These are phyloP conservation scores for Citrus medica DNA, from an alignment of 345 rosid species.

Conservation along the genomic window DNA sequence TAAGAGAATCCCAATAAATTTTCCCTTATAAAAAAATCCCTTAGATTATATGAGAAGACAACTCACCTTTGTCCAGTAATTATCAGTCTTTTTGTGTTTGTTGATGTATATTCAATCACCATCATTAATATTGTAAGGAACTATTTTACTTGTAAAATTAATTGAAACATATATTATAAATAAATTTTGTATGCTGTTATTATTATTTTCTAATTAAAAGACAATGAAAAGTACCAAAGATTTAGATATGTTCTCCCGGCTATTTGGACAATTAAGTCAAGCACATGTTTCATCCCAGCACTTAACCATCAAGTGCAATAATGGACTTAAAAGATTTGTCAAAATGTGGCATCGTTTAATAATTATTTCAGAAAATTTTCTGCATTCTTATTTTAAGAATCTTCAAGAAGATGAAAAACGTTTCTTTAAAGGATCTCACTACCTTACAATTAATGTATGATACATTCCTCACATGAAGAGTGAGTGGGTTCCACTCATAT, in stretches of 20 bases:
- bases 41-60: not conserved
- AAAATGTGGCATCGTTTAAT: not conserved
- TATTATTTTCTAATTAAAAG: not conserved
- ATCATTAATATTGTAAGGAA: too few relatives aligned
- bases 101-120: too few relatives aligned
- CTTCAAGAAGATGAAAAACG: not conserved
- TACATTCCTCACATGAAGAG: too few relatives aligned
- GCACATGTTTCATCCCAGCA: not conserved
- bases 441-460: too few relatives aligned
- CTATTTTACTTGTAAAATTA: too few relatives aligned
- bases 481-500: too few relatives aligned
- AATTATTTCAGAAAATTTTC: not conserved
- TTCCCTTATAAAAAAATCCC: not conserved
- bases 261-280: not conserved
- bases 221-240: not conserved
- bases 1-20: not conserved
- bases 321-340: not conserved
- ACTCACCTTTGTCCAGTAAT: not conserved
- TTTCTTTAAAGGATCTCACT: too few relatives aligned
- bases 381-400: not conserved
- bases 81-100: not conserved
- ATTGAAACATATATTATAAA: too few relatives aligned
- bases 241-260: not conserved
- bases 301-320: not conserved
- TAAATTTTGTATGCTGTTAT: too few relatives aligned